Evolutionary conservation across 164 flowering plant species (phyloP), one percentile per base, ranked within the genome.

Genomic region (Nymphaea thermarum): DNA sequence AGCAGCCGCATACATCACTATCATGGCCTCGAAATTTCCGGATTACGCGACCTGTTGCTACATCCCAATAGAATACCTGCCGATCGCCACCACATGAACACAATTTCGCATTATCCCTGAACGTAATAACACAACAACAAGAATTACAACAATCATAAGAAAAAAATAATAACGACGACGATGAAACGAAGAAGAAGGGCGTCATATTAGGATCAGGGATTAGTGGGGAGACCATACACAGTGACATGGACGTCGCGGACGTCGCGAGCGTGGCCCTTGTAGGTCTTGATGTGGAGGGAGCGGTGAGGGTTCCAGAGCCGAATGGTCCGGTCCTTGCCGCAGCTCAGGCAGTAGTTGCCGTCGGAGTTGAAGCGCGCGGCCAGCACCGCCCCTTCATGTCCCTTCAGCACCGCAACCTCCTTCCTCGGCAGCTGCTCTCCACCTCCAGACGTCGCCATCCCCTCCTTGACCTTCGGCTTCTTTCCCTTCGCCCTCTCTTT

Each of bases 231-330:
- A 42, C 14, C 11, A 7, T 85, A 93, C 98, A 68, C 42, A 62
- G 99, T 85, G 76, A 86, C 92, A 55, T 83, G 90, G 66, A 94
- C 91, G 67, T 94, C 98, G 51, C 98, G 90, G 74, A 94, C 98
- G 76, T 88, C 96, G 55, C 98, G 88, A 75, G 86, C 99, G 60
- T 94, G 99, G 42, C 90, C 76, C 74, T 88, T 91, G 85, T 90
- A 94, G 77, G 96, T 84, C 75, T 88, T 94, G 84, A 94, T 88
- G 80, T 86, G 97, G 67, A 85, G 83, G 17, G 96, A 96, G 43
- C 96, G 86, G 80, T 90, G 96, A 18, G 97, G 99, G 73, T 94
- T 94, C 98, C 98, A 92, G 47, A 94, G 89, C 45, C 93, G 92
- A 44, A 94, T 85, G 65, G 95, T 91, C 17, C 96, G 87, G 77